Percentiles rank a stretch among this genome's conserved stretches.
These are phyloP conservation scores for Trichoderma erinaceum DNA, from an alignment of 495 filamentous ascomycete species.

Conservation along the genomic window DNA sequence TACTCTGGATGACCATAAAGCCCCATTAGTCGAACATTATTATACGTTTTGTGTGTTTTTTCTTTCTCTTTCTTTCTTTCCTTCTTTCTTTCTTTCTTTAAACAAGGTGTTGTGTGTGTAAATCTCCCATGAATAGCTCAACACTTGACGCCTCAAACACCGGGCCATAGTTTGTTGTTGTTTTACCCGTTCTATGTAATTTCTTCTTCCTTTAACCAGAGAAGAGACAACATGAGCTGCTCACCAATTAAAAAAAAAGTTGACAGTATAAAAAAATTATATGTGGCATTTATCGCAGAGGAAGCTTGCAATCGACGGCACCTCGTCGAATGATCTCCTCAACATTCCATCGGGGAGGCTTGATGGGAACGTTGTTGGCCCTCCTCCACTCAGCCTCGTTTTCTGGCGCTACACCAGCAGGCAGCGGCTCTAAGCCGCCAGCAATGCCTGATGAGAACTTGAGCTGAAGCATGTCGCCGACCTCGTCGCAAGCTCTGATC, in stretches of 20 bases:
- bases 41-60: not conserved
- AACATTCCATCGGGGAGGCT: constrained; percentile 75
- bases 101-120: not conserved
- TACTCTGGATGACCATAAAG: not conserved
- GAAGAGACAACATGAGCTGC: not conserved
- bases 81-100: not conserved
- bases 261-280: not conserved
- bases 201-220: not conserved
- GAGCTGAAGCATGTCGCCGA: constrained; percentile 84
- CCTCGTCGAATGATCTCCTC: constrained; percentile 74
- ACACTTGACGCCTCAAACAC: constrained; percentile 10
- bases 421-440: constrained; percentile 70
- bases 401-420: constrained; percentile 60
- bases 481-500: constrained; percentile 83
- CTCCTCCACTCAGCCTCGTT: constrained; percentile 67
- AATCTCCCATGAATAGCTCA: not conserved
- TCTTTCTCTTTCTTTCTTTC: not conserved
- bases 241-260: not conserved
- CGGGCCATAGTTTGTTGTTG: not conserved
- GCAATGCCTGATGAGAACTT: constrained; percentile 95
- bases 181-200: constrained; percentile 1
- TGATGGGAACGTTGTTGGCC: constrained; percentile 44
- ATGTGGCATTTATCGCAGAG: constrained; percentile 47
- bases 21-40: not conserved
- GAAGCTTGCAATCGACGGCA: constrained; percentile 69